Base-by-base conservation (phyloP, 306 rosid species). In the Begonia peltatifolia region DNA sequence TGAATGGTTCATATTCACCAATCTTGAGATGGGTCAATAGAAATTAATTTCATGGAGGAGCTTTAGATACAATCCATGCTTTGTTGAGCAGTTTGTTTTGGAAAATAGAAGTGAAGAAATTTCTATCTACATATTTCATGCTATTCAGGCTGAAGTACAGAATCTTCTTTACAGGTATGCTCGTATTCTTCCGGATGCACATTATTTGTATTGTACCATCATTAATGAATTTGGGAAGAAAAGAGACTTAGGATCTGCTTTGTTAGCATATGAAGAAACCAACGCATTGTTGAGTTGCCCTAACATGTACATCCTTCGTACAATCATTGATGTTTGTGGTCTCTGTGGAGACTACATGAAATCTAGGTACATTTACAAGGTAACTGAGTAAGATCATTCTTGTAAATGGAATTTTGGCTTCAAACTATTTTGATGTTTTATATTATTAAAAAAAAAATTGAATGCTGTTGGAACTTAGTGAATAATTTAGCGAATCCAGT, bases 291-390 rank as follows among this genome's bases (percentile, higher is more conserved):
- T 79, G 67, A 53, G 9, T 54, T 41, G 65, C 53, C 74, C 84
- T 50, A 82, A 85, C 59, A 82, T 89, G 95, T 85, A 82, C 60
- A 64, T 89, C 57, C 76, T 78, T 73, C 85, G 97, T 50, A 76
- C 90, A 60, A 78, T 73, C 65, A 76, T 89, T 65, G 97, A 89
- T 6, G 79, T 50, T 14, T 82, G 95, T 42, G 97, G 97, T 65
- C 76, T 79, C 46, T 89, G 87, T 70, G 80, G 83, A 15, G 82
- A 78, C 68, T 74, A 58, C 83, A 63, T 42, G 80, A 85, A 78
- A 80, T 85, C 95, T 69, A 90, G 95, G 84, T 68, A 68, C 74
- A 74, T 85, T 63, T 90, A 84, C 64, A 87, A 89, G 95, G 95
- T 84, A 23, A 30, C 38, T 7, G 38, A 30, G 38, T 30, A 30